Percentiles rank a stretch among this genome's conserved stretches.
phyloP scores from a whole-genome alignment of 345 rosid genomes.

The Rhodamnia rubescens region DNA sequence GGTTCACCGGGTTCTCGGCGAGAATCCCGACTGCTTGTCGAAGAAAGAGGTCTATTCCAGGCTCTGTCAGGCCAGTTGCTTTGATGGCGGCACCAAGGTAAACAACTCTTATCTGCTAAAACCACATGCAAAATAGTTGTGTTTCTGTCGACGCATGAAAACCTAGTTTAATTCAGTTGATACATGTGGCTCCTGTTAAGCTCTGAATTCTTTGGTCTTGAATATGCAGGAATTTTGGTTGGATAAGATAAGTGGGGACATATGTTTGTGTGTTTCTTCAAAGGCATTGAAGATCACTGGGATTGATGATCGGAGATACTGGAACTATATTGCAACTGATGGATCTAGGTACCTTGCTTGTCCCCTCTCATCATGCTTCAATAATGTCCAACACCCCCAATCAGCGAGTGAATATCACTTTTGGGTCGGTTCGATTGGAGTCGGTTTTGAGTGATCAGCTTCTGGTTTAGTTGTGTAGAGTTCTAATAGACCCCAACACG shows the following conservation, averaged over 20 bases:
- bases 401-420: too few species aligned
- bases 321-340: constrained; percentile 64
- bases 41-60: constrained; percentile 60
- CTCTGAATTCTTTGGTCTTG: not conserved
- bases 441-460: not conserved
- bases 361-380: not conserved
- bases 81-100: constrained; percentile 72
- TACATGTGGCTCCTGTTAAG: not conserved
- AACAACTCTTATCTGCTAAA: not conserved
- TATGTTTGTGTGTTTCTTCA: constrained; percentile 53
- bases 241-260: constrained; percentile 67
- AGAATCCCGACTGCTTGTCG: constrained; percentile 11
- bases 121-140: not conserved
- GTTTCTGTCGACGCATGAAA: not conserved
- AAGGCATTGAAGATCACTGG: constrained; percentile 80
- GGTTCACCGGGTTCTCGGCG: constrained; percentile 29
- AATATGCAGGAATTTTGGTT: constrained; percentile 55
- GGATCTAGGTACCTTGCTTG: constrained; percentile 65
- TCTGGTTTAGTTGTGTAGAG: not conserved
- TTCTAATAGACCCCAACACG: not conserved
- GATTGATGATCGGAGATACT: constrained; percentile 83
- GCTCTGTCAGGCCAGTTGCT: constrained; percentile 44
- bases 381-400: too few species aligned
- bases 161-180: not conserved
- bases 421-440: not conserved